phyloP scores from a whole-genome alignment of 441 rosid genomes.

The Corymbia citriodora region DNA sequence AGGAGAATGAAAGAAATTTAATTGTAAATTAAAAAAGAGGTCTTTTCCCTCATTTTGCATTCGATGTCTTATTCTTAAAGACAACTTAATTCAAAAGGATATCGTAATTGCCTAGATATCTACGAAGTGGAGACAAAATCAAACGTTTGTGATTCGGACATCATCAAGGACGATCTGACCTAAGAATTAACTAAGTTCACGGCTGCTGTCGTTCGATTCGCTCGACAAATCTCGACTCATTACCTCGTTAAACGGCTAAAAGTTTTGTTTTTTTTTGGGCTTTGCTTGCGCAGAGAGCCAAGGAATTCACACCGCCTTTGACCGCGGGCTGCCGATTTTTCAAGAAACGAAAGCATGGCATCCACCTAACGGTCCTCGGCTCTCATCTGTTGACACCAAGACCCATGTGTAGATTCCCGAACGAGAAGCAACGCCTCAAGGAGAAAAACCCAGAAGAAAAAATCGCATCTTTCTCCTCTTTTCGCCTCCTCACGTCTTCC shows the following conservation, averaged over 20 bases:
- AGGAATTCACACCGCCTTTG: not conserved
- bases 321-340: not conserved
- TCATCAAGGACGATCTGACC: not conserved
- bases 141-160: not conserved
- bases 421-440: not conserved
- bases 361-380: not conserved
- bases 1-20: not conserved
- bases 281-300: not conserved
- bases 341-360: not conserved
- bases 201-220: not conserved
- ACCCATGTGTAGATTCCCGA: not conserved
- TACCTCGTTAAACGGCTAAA: not conserved
- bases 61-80: not conserved
- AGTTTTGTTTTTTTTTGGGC: accelerated
- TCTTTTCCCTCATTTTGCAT: not conserved
- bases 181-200: accelerated
- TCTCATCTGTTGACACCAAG: not conserved
- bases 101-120: not conserved
- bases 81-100: not conserved
- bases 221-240: not conserved
- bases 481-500: not conserved
- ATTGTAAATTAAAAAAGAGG: not conserved
- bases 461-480: not conserved
- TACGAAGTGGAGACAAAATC: not conserved
- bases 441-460: not conserved